Conservation (phyloP, 257 asterid species). For the Ballota nigra region DNA sequence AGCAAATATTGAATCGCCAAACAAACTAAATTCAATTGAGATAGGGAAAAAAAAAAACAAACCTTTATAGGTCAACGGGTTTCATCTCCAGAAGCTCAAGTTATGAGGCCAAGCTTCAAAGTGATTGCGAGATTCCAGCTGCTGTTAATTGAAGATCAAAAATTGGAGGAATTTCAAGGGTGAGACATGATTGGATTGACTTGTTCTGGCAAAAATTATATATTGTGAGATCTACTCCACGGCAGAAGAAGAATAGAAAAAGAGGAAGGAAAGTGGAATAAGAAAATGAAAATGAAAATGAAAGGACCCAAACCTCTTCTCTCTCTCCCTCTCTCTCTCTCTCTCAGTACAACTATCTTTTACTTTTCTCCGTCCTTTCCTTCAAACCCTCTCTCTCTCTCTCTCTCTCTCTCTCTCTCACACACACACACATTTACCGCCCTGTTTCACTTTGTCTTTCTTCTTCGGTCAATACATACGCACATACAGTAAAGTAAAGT, state of each 20-base stretch:
- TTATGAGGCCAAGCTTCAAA: conserved; percentile 11
- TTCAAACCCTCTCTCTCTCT: conserved; percentile 13
- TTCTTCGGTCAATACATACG: not conserved
- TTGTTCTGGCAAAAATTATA: conserved; percentile 6
- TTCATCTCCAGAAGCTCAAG: conserved; percentile 22
- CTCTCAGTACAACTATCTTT: conserved; percentile 22
- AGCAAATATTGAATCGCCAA: conserved; percentile 3
- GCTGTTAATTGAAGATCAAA: not conserved
- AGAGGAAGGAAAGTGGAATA: not conserved
- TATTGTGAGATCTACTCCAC: conserved; percentile 37
- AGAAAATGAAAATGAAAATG: conserved; percentile 18
- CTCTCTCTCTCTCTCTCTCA: not conserved
- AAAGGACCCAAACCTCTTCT: conserved; percentile 28
- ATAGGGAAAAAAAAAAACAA: not conserved
- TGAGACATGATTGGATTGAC: not conserved
- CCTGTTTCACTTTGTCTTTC: not conserved
- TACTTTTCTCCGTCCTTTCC: conserved; percentile 28
- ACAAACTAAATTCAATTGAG: not conserved
- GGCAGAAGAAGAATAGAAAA: conserved; percentile 10
- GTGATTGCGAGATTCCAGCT: conserved; percentile 21
- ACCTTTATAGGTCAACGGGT: conserved; percentile 32
- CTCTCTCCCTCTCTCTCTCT: conserved; percentile 5
- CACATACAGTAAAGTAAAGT: not conserved
- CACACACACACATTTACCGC: not conserved
- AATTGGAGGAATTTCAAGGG: not conserved